These are phyloP conservation scores for Pythium guiyangense DNA, from an alignment of 352 stramenopile species.

Conservation along the genomic window DNA sequence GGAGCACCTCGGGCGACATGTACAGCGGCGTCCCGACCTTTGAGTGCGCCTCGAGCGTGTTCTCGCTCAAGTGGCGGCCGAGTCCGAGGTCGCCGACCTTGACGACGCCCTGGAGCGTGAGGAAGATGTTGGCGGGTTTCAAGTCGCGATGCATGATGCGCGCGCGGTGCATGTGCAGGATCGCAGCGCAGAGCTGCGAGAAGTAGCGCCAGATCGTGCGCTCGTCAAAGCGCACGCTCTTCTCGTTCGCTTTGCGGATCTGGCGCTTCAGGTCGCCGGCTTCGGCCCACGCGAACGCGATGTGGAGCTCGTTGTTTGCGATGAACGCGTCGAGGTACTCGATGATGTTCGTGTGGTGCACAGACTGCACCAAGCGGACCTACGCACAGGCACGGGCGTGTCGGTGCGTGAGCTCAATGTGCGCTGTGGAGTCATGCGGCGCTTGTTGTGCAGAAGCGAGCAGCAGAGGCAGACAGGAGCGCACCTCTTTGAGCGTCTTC, in stretches of 20 bases:
- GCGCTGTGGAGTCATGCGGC: too few relatives aligned
- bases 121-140: slow-evolving; percentile 94
- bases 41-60: slow-evolving; percentile 80
- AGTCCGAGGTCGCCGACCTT: slow-evolving; percentile 88
- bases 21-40: slow-evolving; percentile 94
- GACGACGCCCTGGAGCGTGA: slow-evolving; percentile 86
- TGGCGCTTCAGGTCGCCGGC: slow-evolving; percentile 92
- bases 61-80: slow-evolving; percentile 70
- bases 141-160: slow-evolving; percentile 94
- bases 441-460: too few relatives aligned
- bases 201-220: slow-evolving; percentile 94
- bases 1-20: slow-evolving; percentile 93
- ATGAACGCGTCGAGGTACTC: slow-evolving; percentile 92
- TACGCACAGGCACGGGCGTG: neutral
- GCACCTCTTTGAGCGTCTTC: slow-evolving; percentile 88
- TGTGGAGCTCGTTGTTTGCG: slow-evolving; percentile 87
- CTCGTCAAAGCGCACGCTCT: slow-evolving; percentile 84
- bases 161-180: slow-evolving; percentile 84
- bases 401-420: too few relatives aligned
- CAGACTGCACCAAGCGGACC: slow-evolving; percentile 85
- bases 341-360: slow-evolving; percentile 90
- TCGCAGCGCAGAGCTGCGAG: slow-evolving; percentile 79
- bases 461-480: slow-evolving; percentile 5
- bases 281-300: slow-evolving; percentile 93
- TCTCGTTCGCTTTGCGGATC: slow-evolving; percentile 88